Evolutionary conservation across 106 monocot species (phyloP).

Genomic region (Allium fistulosum): DNA sequence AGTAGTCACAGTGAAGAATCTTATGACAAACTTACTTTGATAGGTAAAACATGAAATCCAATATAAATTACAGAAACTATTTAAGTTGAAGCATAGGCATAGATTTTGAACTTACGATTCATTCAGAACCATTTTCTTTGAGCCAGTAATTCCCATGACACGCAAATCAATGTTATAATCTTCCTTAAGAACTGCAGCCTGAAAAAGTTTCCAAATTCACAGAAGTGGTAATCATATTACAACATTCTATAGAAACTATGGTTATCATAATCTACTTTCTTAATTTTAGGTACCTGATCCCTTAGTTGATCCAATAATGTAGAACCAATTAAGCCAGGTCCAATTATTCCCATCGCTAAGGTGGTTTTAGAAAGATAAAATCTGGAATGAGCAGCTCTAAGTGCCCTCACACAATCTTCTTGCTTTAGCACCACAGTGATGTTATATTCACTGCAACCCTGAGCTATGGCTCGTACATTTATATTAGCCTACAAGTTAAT

Average conservation of each 20-base stretch:
- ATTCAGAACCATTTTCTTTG: constrained; percentile 79
- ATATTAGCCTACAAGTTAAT: constrained; percentile 63
- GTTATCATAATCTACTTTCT: no score
- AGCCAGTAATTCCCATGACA: constrained; percentile 93
- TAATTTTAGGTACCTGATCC: constrained; percentile 59
- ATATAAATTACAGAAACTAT: no score
- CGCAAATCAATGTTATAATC: constrained; percentile 94
- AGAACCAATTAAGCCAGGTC: constrained; percentile 93
- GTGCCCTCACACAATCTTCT: constrained; percentile 81
- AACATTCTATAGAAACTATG: background rate
- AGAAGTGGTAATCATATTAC: background rate
- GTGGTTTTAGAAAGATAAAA: constrained; percentile 96
- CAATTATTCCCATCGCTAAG: constrained; percentile 86
- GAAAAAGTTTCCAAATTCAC: constrained; percentile 13
- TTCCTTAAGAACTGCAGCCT: constrained; percentile 87
- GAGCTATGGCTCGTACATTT: constrained; percentile 97
- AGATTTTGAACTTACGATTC: constrained; percentile 43
- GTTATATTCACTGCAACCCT: constrained; percentile 98
- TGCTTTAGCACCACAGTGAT: constrained; percentile 91
- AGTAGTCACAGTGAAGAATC: no score
- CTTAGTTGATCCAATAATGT: constrained; percentile 89
- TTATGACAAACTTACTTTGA: no score
- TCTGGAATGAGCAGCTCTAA: constrained; percentile 89
- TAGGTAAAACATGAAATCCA: no score
- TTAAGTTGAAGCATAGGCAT: no score